Conservation (phyloP, 331 rosid species). For the Cydonia oblonga region DNA sequence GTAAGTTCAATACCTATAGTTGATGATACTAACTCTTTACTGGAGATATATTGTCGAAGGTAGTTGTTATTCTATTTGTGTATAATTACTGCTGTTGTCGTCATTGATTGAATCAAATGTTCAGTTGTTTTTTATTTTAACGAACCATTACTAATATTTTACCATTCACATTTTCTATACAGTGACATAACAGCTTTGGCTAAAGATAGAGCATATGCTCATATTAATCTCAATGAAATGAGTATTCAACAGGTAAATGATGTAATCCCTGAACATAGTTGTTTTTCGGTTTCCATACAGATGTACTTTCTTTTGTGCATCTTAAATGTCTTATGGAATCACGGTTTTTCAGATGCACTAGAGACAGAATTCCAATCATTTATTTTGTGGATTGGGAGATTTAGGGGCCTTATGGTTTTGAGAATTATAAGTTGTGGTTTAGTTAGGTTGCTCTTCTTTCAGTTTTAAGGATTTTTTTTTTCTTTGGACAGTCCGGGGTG, state of each 20-base stretch:
- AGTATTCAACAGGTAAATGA: conserved; percentile 74
- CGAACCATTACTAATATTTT: neutral
- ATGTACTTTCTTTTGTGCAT: neutral
- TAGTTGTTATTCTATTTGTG: conserved; percentile 23
- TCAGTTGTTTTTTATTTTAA: neutral
- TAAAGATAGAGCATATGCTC: conserved; percentile 86
- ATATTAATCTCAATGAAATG: conserved; percentile 81
- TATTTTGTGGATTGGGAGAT: neutral
- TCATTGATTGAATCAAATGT: neutral
- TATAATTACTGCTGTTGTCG: conserved; percentile 1
- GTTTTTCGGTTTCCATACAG: neutral
- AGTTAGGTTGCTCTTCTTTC: neutral
- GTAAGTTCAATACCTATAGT: conserved; percentile 95
- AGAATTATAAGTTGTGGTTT: neutral
- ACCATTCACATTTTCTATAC: conserved; percentile 15
- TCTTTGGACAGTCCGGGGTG: neutral
- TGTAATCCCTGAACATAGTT: neutral
- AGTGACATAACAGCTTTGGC: conserved; percentile 99
- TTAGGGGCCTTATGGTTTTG: neutral
- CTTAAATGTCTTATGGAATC: neutral
- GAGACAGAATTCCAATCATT: neutral
- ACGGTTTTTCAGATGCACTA: neutral
- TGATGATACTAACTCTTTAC: conserved; percentile 79
- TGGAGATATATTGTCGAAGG: conserved; percentile 98
- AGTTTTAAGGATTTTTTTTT: neutral